These are phyloP conservation scores for Epichloe festucae DNA, from an alignment of 2,329 filamentous ascomycete genomes.

Conservation along the genomic window DNA sequence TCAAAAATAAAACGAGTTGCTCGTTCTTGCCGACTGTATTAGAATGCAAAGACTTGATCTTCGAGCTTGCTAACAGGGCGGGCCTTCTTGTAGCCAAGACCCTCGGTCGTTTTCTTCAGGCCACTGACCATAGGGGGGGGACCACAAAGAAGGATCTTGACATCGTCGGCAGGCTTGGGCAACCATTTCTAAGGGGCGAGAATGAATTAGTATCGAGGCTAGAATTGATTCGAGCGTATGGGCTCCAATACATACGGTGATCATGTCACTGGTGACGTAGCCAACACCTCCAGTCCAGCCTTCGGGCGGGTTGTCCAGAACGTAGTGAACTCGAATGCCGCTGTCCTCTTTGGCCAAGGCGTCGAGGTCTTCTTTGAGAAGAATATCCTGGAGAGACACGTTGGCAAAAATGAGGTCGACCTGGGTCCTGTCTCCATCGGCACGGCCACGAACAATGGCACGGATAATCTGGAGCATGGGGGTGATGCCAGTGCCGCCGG, in stretches of 20 bases:
- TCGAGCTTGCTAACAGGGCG: constrained; percentile 92
- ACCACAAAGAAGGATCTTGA: constrained; percentile 90
- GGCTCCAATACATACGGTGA: constrained; percentile 48
- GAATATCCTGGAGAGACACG: constrained; percentile 82
- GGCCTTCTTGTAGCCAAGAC: constrained; percentile 83
- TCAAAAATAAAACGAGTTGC: neutral
- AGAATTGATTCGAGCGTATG: neutral
- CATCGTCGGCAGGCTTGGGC: constrained; percentile 68
- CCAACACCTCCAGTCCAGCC: constrained; percentile 86
- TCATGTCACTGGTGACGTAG: constrained; percentile 92
- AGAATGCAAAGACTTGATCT: constrained; percentile 95
- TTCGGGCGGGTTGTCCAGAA: constrained; percentile 89
- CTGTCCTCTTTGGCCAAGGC: constrained; percentile 62
- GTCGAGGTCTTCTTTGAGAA: constrained; percentile 87
- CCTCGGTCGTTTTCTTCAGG: constrained; percentile 90
- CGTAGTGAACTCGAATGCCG: constrained; percentile 81
- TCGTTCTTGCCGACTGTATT: constrained; percentile 8
- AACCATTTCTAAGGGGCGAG: constrained; percentile 45
- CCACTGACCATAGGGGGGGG: constrained; percentile 99
- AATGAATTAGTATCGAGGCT: neutral
- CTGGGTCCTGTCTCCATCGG: constrained; percentile 70
- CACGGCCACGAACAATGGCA: constrained; percentile 72
- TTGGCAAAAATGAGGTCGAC: constrained; percentile 96
- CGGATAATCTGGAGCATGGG: constrained; percentile 96
- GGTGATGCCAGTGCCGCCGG: constrained; percentile 93